Evolutionary conservation across 139 green algal genomes (phyloP), one percentile per base, ranked within the genome.

Genomic region (Deuterostichococcus epilithicus): DNA sequence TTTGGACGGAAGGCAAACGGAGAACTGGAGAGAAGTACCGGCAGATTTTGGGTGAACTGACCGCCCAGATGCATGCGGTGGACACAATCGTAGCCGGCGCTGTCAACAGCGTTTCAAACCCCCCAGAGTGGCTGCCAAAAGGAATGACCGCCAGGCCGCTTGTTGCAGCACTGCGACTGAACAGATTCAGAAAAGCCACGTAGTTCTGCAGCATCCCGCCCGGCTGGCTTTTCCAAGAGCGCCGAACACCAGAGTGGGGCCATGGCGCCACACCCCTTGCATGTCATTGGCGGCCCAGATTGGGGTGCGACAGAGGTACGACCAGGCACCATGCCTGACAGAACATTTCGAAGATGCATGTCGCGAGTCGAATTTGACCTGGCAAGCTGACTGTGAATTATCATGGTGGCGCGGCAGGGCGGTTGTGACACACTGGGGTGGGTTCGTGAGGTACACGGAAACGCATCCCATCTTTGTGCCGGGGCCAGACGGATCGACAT

Each of bases 391-490:
- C 45, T n/a, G n/a, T n/a, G n/a, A n/a, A n/a, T n/a, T n/a, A n/a
- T n/a, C n/a, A n/a, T n/a, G n/a, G n/a, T n/a, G n/a, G n/a, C n/a
- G 63, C 15, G 22, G 36, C 66, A 87, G 74, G 85, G 80, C 44
- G 85, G 82, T 0, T 52, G 78, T 26, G 85, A 89, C 74, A 78
- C 58, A 13, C 45, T 86, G 70, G 79, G 78, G 8, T 90, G 86
- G 86, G 78, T 88, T 90, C 59, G 82, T 88, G 33, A 68, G 67
- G 22, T 85, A 81, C 76, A 81, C 80, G 2, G 80, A 88, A 39
- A 75, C 72, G 3, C 75, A 81, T 32, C 60, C 74, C 52, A 70
- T 74, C 66, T 78, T 68, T 8, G 42, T 52, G 42, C 42, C 42
- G 8, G 10, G 10, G 42, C 42, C 42, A 52, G 42, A 52, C 13